These are phyloP conservation scores for Apiotrichum sp. DNA, from an alignment of 1,284 basidiomycete species.

Conservation along the genomic window DNA sequence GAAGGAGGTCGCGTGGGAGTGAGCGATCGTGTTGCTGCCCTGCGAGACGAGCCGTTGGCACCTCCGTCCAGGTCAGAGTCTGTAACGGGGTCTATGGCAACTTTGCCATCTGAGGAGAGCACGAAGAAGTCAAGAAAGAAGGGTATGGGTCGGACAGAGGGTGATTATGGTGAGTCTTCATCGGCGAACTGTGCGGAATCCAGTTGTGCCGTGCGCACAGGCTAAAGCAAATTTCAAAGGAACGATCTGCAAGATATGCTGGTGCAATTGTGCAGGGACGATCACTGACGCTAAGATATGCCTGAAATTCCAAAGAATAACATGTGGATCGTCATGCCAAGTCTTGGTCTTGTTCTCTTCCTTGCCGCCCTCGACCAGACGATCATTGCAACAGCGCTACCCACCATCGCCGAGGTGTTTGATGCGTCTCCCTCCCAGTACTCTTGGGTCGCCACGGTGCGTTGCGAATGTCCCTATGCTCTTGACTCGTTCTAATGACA, in stretches of 20 bases:
- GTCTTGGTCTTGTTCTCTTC: conserved; percentile 39
- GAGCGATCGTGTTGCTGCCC: too few species aligned
- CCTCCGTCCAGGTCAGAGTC: too few species aligned
- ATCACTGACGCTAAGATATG: conserved; percentile 26
- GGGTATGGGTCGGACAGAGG: conserved; percentile 10
- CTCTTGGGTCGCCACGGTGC: conserved; percentile 32
- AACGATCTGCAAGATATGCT: too few species aligned
- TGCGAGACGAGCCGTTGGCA: too few species aligned
- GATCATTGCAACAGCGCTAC: conserved; percentile 35
- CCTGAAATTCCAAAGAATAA: conserved; percentile 29
- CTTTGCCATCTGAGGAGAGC: too few species aligned
- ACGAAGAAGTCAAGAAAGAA: background rate
- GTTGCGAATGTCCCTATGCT: background rate
- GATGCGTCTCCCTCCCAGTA: conserved; percentile 31
- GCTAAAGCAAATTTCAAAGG: too few species aligned
- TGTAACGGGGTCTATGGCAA: too few species aligned
- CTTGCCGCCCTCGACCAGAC: conserved; percentile 40
- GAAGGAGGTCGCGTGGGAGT: too few species aligned
- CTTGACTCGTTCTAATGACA: conserved; percentile 7
- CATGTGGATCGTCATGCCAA: conserved; percentile 30
- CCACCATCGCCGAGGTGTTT: conserved; percentile 28
- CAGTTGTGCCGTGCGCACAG: too few species aligned
- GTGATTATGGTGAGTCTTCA: conserved; percentile 13
- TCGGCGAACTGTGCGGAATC: too few species aligned
- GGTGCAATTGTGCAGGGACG: background rate